A percentile compares a stretch with the other conserved stretches of the same genome.
These are phyloP conservation scores for Cicer bijugum DNA, from an alignment of 306 rosid genomes.

Conservation along the genomic window DNA sequence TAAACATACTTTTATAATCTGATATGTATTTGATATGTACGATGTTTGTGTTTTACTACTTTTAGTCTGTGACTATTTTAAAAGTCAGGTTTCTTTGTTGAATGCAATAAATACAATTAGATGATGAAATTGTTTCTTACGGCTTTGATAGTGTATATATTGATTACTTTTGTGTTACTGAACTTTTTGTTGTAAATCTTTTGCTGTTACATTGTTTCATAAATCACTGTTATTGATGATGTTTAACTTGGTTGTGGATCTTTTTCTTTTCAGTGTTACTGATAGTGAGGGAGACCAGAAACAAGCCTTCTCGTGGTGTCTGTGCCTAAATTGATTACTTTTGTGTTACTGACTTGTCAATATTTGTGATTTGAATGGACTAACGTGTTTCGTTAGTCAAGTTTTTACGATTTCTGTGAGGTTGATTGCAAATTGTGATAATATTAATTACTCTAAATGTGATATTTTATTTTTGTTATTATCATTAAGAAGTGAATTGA, in stretches of 20 bases:
- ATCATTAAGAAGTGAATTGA: no score
- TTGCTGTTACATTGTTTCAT: neutral
- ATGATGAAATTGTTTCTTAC: neutral
- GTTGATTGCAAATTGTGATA: no score
- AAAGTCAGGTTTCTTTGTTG: neutral
- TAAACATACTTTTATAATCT: neutral
- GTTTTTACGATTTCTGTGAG: no score
- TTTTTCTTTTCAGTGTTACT: neutral
- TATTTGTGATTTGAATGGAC: no score
- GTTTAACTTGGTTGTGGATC: neutral
- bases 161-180: neutral
- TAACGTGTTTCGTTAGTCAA: no score
- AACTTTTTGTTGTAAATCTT: neutral
- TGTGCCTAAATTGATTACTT: constrained; percentile 48
- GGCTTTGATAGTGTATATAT: neutral
- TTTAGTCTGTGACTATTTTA: neutral
- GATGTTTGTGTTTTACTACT: neutral
- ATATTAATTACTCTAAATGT: no score
- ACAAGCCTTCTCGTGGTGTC: constrained; percentile 62
- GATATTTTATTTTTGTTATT: no score
- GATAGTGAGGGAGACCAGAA: constrained; percentile 78
- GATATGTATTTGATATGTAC: neutral
- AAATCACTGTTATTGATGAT: neutral
- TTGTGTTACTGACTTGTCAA: no score
- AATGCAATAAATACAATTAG: neutral